Evolutionary conservation across 2,329 filamentous ascomycete species (phyloP).

Genomic region (Exophiala bonariae): DNA sequence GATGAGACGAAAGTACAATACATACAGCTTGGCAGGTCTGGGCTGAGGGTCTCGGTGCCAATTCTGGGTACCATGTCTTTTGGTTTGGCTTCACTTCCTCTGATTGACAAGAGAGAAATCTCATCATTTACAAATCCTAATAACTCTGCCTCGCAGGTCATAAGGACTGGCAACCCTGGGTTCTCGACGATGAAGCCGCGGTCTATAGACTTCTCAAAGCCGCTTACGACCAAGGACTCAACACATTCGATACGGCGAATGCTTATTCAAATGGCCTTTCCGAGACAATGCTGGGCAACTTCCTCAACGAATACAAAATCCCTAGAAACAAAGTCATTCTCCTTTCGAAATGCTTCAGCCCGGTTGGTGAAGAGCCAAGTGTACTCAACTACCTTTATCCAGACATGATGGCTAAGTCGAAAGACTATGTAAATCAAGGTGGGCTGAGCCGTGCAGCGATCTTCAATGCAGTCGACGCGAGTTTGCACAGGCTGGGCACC

Average conservation of each 20-base stretch:
- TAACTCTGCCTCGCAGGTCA: slow-evolving; percentile 20
- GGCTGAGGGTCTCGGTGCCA: slow-evolving; percentile 56
- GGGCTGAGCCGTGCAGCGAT: slow-evolving; percentile 58
- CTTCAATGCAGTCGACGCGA: slow-evolving; percentile 58
- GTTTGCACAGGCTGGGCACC: slow-evolving; percentile 42
- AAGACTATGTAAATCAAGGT: slow-evolving; percentile 49
- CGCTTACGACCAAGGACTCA: slow-evolving; percentile 22
- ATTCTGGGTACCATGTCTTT: slow-evolving; percentile 57
- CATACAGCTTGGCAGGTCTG: slow-evolving; percentile 52
- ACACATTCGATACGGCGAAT: slow-evolving; percentile 37
- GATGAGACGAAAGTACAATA: slow-evolving; percentile 50
- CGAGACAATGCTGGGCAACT: slow-evolving; percentile 55
- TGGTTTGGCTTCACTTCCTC: no score
- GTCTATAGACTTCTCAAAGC: slow-evolving; percentile 18
- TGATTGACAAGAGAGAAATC: no score
- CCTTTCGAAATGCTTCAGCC: slow-evolving; percentile 55
- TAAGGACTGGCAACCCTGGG: slow-evolving; percentile 27
- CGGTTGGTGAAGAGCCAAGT: slow-evolving; percentile 30
- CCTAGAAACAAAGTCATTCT: slow-evolving; percentile 58
- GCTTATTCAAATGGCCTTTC: slow-evolving; percentile 58
- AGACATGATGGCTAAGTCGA: slow-evolving; percentile 41
- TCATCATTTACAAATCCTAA: no score
- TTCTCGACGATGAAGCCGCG: slow-evolving; percentile 15
- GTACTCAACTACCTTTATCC: slow-evolving; percentile 23
- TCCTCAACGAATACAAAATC: slow-evolving; percentile 58